phyloP scores from a whole-genome alignment of 2,329 filamentous ascomycete genomes.

The Rhynchosporium graminicola region DNA sequence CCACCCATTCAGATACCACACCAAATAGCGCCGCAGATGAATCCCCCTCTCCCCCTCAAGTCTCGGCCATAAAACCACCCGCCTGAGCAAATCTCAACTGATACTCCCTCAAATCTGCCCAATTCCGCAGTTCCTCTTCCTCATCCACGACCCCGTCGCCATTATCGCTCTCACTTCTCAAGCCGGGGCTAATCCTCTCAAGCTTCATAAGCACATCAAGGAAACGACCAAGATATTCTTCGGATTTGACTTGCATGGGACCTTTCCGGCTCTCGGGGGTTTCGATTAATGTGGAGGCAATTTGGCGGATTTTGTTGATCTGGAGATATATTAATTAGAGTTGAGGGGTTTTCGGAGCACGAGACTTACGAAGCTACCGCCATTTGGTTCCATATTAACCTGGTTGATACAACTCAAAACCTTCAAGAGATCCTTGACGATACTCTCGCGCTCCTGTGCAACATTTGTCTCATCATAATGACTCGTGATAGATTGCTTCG shows the following conservation, averaged over 20 bases:
- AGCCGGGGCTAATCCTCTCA: conserved; percentile 49
- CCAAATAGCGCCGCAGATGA: no score
- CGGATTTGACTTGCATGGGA: conserved; percentile 57
- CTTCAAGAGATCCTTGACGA: conserved; percentile 75
- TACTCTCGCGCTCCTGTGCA: conserved; percentile 74
- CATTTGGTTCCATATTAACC: conserved; percentile 78
- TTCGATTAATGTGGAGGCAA: conserved; percentile 77
- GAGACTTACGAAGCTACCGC: conserved; percentile 60
- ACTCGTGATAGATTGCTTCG: conserved; percentile 45
- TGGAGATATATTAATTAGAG: conserved; percentile 24
- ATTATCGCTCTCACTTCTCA: conserved; percentile 50
- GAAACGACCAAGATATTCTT: conserved; percentile 71
- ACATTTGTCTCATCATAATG: conserved; percentile 52
- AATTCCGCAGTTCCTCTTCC: conserved; percentile 73
- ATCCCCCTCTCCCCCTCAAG: not conserved
- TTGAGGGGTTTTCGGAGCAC: not conserved
- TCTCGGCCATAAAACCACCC: conserved; percentile 52
- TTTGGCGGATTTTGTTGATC: conserved; percentile 81
- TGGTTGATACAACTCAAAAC: conserved; percentile 78
- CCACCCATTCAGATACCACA: no score
- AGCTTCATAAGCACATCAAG: conserved; percentile 74
- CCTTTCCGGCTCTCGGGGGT: conserved; percentile 55
- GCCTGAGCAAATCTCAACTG: conserved; percentile 71
- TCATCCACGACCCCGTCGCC: conserved; percentile 57
- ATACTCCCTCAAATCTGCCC: conserved; percentile 78